Conservation (phyloP, 495 filamentous ascomycete genomes). For the Gamarada debralockiae region DNA sequence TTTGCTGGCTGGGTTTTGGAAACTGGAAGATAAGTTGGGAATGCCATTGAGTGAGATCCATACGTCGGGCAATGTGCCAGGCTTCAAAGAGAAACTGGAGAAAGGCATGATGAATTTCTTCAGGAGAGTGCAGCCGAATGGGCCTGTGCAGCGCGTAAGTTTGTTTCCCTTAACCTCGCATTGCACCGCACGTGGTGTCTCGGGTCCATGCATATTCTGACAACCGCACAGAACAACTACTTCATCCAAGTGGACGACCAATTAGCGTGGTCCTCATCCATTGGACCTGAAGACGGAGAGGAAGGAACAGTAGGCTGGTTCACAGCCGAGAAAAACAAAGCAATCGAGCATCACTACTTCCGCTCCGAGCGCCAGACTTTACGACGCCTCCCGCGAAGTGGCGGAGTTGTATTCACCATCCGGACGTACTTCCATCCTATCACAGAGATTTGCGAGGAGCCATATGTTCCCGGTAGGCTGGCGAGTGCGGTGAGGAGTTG, state of each 20-base stretch:
- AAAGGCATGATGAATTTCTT: constrained; percentile 85
- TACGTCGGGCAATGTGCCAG: constrained; percentile 75
- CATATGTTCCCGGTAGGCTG: constrained; percentile 66
- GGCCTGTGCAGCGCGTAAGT: constrained; percentile 50
- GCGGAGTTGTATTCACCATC: constrained; percentile 79
- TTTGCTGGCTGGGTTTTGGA: constrained; percentile 84
- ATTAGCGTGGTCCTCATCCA: constrained; percentile 68
- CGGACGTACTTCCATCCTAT: constrained; percentile 75
- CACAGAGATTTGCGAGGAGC: constrained; percentile 60
- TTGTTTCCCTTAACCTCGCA: not conserved
- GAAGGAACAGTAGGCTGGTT: constrained; percentile 60
- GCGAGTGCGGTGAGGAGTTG: constrained; percentile 76
- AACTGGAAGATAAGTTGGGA: constrained; percentile 77
- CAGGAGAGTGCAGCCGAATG: constrained; percentile 57
- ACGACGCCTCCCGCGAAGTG: constrained; percentile 65
- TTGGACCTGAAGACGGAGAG: constrained; percentile 65
- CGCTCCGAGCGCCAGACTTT: constrained; percentile 77
- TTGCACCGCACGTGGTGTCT: not conserved
- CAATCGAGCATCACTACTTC: constrained; percentile 73
- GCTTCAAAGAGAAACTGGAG: constrained; percentile 71
- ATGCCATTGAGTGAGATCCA: constrained; percentile 86
- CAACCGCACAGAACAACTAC: constrained; percentile 48
- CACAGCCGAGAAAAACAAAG: constrained; percentile 72
- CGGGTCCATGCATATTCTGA: constrained; percentile 11
- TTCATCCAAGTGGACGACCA: constrained; percentile 76